Percentiles rank a stretch among this genome's conserved stretches.
These are phyloP conservation scores for Paratinospora sagittata DNA, from an alignment of 164 flowering plant species.

Conservation along the genomic window DNA sequence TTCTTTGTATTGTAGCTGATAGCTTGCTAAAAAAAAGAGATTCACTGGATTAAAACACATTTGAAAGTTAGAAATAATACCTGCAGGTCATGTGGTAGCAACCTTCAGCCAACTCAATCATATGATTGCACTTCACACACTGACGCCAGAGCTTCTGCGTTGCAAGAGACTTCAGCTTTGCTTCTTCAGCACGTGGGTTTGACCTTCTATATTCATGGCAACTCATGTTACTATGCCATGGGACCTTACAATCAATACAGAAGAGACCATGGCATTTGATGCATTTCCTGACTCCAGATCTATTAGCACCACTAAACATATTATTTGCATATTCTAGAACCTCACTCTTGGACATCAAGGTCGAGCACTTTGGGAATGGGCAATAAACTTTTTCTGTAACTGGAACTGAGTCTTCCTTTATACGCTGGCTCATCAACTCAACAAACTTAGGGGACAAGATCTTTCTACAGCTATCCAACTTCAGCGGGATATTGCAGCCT, in stretches of 20 bases:
- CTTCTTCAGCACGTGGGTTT: constrained; percentile 41
- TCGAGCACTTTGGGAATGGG: constrained; percentile 79
- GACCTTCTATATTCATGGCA: constrained; percentile 36
- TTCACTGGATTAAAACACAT: not conserved
- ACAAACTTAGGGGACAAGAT: constrained; percentile 52
- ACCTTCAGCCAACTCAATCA: constrained; percentile 66
- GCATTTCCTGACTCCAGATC: constrained; percentile 45
- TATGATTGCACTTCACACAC: constrained; percentile 57
- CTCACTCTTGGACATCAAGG: constrained; percentile 64
- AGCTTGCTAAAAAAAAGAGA: not conserved
- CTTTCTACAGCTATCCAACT: constrained; percentile 44
- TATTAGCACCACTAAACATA: constrained; percentile 14
- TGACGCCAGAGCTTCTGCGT: constrained; percentile 48
- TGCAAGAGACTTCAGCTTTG: constrained; percentile 56
- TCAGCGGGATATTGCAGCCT: constrained; percentile 50
- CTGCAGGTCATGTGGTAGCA: constrained; percentile 84
- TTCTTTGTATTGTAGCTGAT: not conserved
- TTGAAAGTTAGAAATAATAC: constrained; percentile 20
- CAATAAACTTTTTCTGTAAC: constrained; percentile 69
- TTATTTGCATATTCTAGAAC: constrained; percentile 24
- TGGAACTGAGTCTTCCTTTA: constrained; percentile 65
- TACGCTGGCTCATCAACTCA: constrained; percentile 48
- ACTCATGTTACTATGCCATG: constrained; percentile 57
- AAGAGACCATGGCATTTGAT: constrained; percentile 45
- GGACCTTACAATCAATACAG: constrained; percentile 63